A percentile compares a stretch with the other conserved stretches of the same genome.
These are phyloP conservation scores for Globisporangium parvum DNA, from an alignment of 352 stramenopile species.

Conservation along the genomic window DNA sequence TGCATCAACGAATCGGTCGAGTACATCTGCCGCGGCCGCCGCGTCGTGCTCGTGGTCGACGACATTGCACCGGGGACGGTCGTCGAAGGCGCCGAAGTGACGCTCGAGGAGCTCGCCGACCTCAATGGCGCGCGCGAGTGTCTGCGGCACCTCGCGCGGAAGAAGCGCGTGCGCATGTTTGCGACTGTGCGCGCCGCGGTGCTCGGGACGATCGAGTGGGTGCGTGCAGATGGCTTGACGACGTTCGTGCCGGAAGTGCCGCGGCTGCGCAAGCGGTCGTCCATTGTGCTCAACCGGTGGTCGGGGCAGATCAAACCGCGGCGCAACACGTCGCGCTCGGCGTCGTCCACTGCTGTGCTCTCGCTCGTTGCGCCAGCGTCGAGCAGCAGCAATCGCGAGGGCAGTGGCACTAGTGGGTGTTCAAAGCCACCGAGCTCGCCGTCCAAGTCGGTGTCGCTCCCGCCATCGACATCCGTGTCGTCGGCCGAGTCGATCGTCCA, in stretches of 20 bases:
- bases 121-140: conserved; percentile 78
- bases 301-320: conserved; percentile 43
- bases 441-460: neutral
- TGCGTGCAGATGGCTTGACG: conserved; percentile 42
- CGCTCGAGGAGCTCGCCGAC: conserved; percentile 66
- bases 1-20: conserved; percentile 87
- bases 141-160: conserved; percentile 55
- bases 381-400: conserved; percentile 3
- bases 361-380: conserved; percentile 31
- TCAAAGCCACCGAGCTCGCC: neutral
- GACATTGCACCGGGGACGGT: conserved; percentile 45
- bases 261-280: conserved; percentile 67
- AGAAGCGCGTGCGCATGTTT: conserved; percentile 44
- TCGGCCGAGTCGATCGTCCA: conserved; percentile 29
- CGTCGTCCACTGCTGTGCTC: conserved; percentile 53
- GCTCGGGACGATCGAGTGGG: conserved; percentile 36
- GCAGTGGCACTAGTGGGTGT: neutral
- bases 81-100: conserved; percentile 46
- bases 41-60: conserved; percentile 78
- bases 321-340: conserved; percentile 51
- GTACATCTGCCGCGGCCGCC: conserved; percentile 72
- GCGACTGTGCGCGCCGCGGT: conserved; percentile 40
- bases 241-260: conserved; percentile 35
- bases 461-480: conserved; percentile 6
- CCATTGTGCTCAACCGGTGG: conserved; percentile 70